Evolutionary conservation across 306 rosid genomes (phyloP).

Genomic region (Rosa lucieae): DNA sequence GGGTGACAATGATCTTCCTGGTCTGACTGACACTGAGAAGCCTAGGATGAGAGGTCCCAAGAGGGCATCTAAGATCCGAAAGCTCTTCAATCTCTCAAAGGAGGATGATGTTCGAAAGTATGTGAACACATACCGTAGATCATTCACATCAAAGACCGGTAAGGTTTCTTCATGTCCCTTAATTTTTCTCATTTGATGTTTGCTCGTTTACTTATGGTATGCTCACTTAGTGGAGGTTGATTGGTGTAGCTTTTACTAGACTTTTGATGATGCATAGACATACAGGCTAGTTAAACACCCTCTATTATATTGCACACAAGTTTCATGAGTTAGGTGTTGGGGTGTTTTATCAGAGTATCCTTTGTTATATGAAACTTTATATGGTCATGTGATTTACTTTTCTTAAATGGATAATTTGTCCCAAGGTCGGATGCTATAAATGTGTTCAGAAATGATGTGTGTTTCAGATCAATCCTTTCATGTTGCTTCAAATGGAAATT

Average conservation of each 20-base stretch:
- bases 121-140: slow-evolving; percentile 61
- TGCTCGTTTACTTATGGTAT: not conserved
- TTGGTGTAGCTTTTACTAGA: not conserved
- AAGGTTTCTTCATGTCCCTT: not conserved
- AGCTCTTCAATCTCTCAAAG: slow-evolving; percentile 59
- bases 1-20: slow-evolving; percentile 66
- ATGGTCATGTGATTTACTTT: not conserved
- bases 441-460: too few species aligned
- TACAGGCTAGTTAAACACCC: not conserved
- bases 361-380: not conserved
- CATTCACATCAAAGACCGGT: slow-evolving; percentile 49
- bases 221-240: not conserved
- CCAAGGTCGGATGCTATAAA: too few species aligned
- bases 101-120: slow-evolving; percentile 65
- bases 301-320: not conserved
- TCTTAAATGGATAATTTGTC: not conserved
- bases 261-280: not conserved
- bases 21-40: slow-evolving; percentile 59
- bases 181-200: not conserved
- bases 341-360: not conserved
- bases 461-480: too few species aligned
- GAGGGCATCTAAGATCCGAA: slow-evolving; percentile 66
- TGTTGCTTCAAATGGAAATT: too few species aligned
- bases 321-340: not conserved
- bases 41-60: slow-evolving; percentile 71